Evolutionary conservation across 768 basidiomycete genomes (phyloP).

Genomic region (Russula brevipes): DNA sequence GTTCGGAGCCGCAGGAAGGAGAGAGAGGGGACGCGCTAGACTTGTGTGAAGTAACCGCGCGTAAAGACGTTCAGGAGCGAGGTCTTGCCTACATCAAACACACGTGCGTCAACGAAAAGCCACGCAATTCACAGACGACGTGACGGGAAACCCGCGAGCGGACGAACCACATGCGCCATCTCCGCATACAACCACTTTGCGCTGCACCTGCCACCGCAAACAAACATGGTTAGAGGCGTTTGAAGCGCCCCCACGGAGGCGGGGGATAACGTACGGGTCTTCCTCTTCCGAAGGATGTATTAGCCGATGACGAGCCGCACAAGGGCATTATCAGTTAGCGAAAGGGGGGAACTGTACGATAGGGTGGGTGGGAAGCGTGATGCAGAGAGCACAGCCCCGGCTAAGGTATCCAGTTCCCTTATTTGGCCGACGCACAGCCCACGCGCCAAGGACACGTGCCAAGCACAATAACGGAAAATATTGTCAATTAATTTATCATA

Average conservation of each 20-base stretch:
- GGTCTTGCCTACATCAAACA: slow-evolving; percentile 55
- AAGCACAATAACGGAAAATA: not conserved
- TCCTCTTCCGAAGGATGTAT: slow-evolving; percentile 16
- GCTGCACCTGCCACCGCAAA: slow-evolving; percentile 37
- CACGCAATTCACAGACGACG: too few relatives aligned
- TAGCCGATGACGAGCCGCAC: slow-evolving; percentile 17
- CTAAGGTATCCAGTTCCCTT: not conserved
- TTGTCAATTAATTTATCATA: too few relatives aligned
- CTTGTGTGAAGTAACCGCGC: slow-evolving; percentile 88
- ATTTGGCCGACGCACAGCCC: not conserved
- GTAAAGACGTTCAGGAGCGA: slow-evolving; percentile 86
- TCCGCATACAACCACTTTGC: slow-evolving; percentile 85
- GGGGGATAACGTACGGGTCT: slow-evolving; percentile 6
- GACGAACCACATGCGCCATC: slow-evolving; percentile 88
- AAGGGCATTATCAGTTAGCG: slow-evolving; percentile 6
- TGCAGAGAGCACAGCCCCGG: not conserved
- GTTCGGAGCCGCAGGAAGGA: not conserved
- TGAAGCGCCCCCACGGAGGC: not conserved
- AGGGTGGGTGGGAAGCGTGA: slow-evolving; percentile 15
- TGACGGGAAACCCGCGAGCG: too few relatives aligned
- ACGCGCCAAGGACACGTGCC: not conserved
- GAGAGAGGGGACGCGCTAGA: slow-evolving; percentile 60
- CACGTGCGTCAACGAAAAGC: too few relatives aligned
- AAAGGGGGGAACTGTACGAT: not conserved
- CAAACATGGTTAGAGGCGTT: not conserved